phyloP scores from a whole-genome alignment of 2,329 filamentous ascomycete species.

The Metarhizium humberi region DNA sequence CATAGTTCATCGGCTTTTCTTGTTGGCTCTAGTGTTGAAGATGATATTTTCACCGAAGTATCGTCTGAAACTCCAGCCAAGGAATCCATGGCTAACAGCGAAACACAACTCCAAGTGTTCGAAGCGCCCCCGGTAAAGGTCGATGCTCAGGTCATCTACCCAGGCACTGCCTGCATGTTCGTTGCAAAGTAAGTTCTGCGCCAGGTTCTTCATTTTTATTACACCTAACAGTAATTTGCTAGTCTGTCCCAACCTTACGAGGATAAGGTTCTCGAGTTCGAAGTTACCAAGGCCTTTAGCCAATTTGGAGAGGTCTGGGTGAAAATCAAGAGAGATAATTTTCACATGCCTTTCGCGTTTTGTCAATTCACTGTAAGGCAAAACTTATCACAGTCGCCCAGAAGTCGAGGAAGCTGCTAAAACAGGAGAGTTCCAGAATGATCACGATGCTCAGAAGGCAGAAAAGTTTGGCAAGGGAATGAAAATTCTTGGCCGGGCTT shows the following conservation, averaged over 20 bases:
- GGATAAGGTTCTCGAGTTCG: constrained; percentile 41
- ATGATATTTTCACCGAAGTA: constrained; percentile 10
- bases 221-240: constrained; percentile 7
- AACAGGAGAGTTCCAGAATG: constrained; percentile 25
- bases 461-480: constrained; percentile 35
- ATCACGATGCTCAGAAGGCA: constrained; percentile 39
- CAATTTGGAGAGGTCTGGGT: constrained; percentile 48
- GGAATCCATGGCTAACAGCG: background rate
- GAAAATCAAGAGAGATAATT: constrained; percentile 51
- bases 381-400: background rate
- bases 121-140: constrained; percentile 12
- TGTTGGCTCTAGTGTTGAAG: constrained; percentile 10
- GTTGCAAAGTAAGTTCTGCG: constrained; percentile 52
- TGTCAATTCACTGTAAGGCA: constrained; percentile 50
- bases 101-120: constrained; percentile 3
- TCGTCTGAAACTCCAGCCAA: constrained; percentile 1
- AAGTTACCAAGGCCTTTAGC: constrained; percentile 43
- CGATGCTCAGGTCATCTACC: constrained; percentile 43
- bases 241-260: constrained; percentile 42
- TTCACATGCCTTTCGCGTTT: constrained; percentile 55
- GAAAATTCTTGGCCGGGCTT: constrained; percentile 44
- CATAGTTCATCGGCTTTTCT: constrained; percentile 7
- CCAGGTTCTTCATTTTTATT: background rate
- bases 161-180: constrained; percentile 50
- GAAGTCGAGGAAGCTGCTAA: background rate